Conservation (phyloP, 768 basidiomycete species). For the Rhizopogon sp. region DNA sequence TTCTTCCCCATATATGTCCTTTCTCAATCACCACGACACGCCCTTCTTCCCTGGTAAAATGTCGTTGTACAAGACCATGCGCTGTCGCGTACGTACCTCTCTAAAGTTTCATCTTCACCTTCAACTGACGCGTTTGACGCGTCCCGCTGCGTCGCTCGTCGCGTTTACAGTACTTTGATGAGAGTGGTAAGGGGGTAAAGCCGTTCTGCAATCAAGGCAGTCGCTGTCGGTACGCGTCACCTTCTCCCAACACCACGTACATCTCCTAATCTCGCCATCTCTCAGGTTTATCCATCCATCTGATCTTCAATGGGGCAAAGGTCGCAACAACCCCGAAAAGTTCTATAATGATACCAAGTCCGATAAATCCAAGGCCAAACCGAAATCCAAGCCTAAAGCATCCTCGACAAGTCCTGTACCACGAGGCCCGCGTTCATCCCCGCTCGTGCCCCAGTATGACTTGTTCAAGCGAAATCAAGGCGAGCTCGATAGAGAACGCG, state of each 20-base stretch:
- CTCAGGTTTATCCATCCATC: conserved; percentile 46
- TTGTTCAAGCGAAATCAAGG: conserved; percentile 30
- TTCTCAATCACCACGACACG: neutral
- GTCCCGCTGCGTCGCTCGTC: neutral
- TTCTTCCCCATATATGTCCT: neutral
- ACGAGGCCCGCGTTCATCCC: conserved; percentile 25
- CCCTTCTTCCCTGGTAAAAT: conserved; percentile 1
- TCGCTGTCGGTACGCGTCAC: conserved; percentile 41
- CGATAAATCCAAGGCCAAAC: conserved; percentile 17
- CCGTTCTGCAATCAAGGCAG: conserved; percentile 44
- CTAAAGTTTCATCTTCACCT: neutral
- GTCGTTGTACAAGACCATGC: conserved; percentile 39
- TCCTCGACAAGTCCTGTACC: conserved; percentile 15
- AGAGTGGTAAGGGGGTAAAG: conserved; percentile 34
- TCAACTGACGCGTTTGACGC: conserved; percentile 11
- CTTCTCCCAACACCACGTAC: conserved; percentile 4
- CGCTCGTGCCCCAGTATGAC: conserved; percentile 40
- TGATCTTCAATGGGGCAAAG: conserved; percentile 37
- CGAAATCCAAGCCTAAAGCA: conserved; percentile 15
- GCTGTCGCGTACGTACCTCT: conserved; percentile 38
- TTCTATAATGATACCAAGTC: conserved; percentile 3
- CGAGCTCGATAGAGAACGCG: conserved; percentile 17
- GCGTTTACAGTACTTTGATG: conserved; percentile 42
- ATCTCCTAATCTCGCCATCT: conserved; percentile 3
- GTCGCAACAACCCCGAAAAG: conserved; percentile 16